Base-by-base conservation (phyloP, 2,329 filamentous ascomycete species). In the Penicillium sp. region DNA sequence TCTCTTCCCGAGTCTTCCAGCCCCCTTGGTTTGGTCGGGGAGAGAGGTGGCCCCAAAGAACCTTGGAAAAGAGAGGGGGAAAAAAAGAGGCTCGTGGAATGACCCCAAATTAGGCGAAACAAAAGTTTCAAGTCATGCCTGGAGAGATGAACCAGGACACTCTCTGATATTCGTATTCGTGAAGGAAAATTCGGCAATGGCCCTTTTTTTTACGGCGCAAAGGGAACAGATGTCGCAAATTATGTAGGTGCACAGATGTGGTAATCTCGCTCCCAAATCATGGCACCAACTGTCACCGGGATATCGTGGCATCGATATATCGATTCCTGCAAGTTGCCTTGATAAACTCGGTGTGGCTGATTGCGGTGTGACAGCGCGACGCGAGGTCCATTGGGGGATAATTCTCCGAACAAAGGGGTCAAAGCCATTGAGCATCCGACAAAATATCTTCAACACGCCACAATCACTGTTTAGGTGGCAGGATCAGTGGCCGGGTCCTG, bases 301-400 rank as follows among this genome's bases (percentile, higher is more conserved):
- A 39, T 19, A 30, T 35, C 23, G 44, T 55, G 54, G 58, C 56
- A 39, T 52, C n/a, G 40, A 60, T 52, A 41, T 49, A 56, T 53
- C 46, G 43, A 44, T 48, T 36, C 42, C 55, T 55, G 53, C 53
- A 57, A 47, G 45, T 42, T 57, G 56, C 41, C 47, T 46, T 34
- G 40, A 30, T 30, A 26, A 38, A 47, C 47, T 58, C 55, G 43
- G 44, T 56, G 55, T 62, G 52, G 59, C 43, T 51, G 49, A 47
- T 44, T 41, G 14, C 19, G 45, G 32, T 23, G 34, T 39, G 41
- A 47, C 46, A 40, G 32, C 47, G 56, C 47, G n/a, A 54, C 46
- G 48, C 19, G 36, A 58, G 53, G 56, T 53, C 57, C 48, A 40
- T 60, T 63, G 55, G 45, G 52, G 59, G 39, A 51, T 58, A 36